phyloP scores from a whole-genome alignment of 345 rosid genomes.

The Euphorbia tirucalli region DNA sequence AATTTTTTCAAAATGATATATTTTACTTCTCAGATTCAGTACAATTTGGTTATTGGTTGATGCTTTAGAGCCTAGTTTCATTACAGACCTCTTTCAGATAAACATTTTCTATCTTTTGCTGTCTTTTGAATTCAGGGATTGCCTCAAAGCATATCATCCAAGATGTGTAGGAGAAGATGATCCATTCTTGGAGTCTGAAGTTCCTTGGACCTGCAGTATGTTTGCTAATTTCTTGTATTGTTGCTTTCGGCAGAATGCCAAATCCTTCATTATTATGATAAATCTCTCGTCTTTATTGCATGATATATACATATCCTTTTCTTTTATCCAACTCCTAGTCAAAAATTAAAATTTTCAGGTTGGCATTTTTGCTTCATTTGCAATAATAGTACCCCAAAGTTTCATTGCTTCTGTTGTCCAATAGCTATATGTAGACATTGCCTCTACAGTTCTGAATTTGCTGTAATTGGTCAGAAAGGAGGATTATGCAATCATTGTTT shows the following conservation, averaged over 20 bases:
- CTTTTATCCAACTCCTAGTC: background rate
- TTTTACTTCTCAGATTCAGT: too few species aligned
- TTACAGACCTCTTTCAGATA: background rate
- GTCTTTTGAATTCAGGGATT: slow-evolving; percentile 33
- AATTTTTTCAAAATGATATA: too few species aligned
- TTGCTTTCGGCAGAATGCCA: background rate
- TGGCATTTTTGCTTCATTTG: slow-evolving; percentile 51
- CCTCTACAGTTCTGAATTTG: slow-evolving; percentile 31
- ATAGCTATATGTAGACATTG: slow-evolving; percentile 47
- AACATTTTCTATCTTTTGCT: slow-evolving; percentile 3
- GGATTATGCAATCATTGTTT: slow-evolving; percentile 47
- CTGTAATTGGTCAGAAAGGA: slow-evolving; percentile 17
- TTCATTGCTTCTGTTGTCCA: slow-evolving; percentile 52
- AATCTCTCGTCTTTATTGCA: background rate
- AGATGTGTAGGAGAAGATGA: slow-evolving; percentile 37
- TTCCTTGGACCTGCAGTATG: slow-evolving; percentile 44
- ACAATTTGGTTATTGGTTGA: too few species aligned
- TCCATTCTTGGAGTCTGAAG: slow-evolving; percentile 30
- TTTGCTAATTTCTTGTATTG: background rate
- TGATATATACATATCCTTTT: slow-evolving; percentile 8
- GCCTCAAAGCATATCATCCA: slow-evolving; percentile 49
- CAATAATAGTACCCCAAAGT: slow-evolving; percentile 33
- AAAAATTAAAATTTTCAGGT: slow-evolving; percentile 31
- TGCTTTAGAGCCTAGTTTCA: too few species aligned
- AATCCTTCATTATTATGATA: background rate